Evolutionary conservation across 768 basidiomycete species (phyloP), one percentile per base, ranked within the genome.

Genomic region (Leccinum subgranulosum): DNA sequence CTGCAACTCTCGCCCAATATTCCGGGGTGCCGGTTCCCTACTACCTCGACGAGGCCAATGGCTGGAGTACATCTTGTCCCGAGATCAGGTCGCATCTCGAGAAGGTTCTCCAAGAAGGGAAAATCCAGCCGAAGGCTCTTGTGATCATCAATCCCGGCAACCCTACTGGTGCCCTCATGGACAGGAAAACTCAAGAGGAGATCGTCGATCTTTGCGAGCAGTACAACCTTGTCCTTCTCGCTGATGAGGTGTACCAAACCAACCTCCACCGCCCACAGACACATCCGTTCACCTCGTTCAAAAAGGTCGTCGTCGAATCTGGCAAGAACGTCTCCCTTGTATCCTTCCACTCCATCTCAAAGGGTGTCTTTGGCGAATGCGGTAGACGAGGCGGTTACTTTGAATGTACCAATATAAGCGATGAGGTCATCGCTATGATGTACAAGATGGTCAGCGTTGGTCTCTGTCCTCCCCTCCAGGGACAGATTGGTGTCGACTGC

Each of bases 91-190:
- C 76, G 1, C 84, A 90, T 5, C 76, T 98, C 59, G 76, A 81
- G 14, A 81, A 85, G 34, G 90, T 90, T 1, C 74, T 79, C 28
- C 74, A 76, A 57, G 81, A 86, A 17, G 87, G 87, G 61, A 77
- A 69, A 33, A 49, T 82, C 28, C 73, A 75, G 6, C 80, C 92
- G 51, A 93, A 89, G 65, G 94, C 89, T 6, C 83, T 99, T 56
- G 96, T 98, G 60, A 84, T 99, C 66, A 98, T 99, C 80, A 99
- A 99, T 77, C 96, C 96, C 0, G 96, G 96, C 23, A 99, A 98
- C 76, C 96, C 97, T 21, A 98, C 97, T 0, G 97, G 96, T 43
- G 84, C 88, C 4, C 80, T 96, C 51, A 82, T 99, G 11, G 82
- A 86, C 61, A 78, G 83, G 57, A 62, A 73, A 28, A 90, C 89